phyloP scores from a whole-genome alignment of 352 stramenopile species.

The Phytophthora lateralis region DNA sequence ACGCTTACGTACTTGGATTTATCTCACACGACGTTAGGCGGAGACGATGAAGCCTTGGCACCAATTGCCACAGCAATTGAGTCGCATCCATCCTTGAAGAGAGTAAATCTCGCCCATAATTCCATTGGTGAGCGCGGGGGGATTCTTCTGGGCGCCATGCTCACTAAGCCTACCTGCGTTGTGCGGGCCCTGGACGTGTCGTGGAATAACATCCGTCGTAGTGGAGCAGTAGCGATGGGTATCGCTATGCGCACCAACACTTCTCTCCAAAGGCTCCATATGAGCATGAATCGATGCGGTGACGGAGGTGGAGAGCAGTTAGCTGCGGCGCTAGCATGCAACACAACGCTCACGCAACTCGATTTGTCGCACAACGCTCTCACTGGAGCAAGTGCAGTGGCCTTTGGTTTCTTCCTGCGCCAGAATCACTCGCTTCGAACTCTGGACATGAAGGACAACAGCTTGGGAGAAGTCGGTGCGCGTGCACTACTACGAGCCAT shows the following conservation, averaged over 20 bases:
- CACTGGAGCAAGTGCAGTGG: slow-evolving; percentile 53
- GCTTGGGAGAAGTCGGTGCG: slow-evolving; percentile 53
- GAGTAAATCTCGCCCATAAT: slow-evolving; percentile 74
- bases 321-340: slow-evolving; percentile 52
- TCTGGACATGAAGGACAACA: slow-evolving; percentile 65
- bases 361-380: slow-evolving; percentile 71
- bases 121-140: slow-evolving; percentile 59
- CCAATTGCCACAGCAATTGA: slow-evolving; percentile 62
- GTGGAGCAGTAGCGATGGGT: slow-evolving; percentile 58
- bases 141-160: slow-evolving; percentile 60
- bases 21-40: slow-evolving; percentile 53
- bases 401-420: slow-evolving; percentile 64
- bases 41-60: slow-evolving; percentile 46
- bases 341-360: slow-evolving; percentile 51
- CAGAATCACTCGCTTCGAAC: slow-evolving; percentile 45
- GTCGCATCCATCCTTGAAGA: slow-evolving; percentile 48
- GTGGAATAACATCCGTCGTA: slow-evolving; percentile 73
- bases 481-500: slow-evolving; percentile 60
- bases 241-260: slow-evolving; percentile 59
- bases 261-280: slow-evolving; percentile 44
- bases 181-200: slow-evolving; percentile 63
- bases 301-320: slow-evolving; percentile 68
- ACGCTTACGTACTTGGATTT: slow-evolving; percentile 64
- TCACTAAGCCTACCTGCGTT: slow-evolving; percentile 53
- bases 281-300: slow-evolving; percentile 77